phyloP scores from a whole-genome alignment of 2,329 filamentous ascomycete genomes.

The Incumbomyces lentus region DNA sequence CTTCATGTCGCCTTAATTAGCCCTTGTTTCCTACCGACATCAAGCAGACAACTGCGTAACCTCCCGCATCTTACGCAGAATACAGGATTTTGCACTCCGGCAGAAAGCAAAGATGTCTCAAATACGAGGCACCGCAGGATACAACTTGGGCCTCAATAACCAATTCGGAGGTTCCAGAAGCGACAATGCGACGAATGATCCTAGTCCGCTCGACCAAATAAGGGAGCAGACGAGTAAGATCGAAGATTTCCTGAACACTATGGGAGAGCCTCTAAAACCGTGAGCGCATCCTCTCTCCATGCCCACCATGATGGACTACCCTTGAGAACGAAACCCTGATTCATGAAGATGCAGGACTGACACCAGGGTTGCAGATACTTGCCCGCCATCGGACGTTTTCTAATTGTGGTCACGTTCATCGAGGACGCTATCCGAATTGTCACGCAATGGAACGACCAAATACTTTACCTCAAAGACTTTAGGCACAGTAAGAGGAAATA shows the following conservation, averaged over 20 bases:
- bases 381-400: constrained; percentile 86
- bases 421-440: constrained; percentile 93
- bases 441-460: constrained; percentile 94
- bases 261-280: constrained; percentile 90
- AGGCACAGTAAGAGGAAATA: constrained; percentile 62
- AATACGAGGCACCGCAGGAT: constrained; percentile 62
- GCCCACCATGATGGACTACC: neutral
- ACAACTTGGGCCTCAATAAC: constrained; percentile 68
- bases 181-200: constrained; percentile 53
- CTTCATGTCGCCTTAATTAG: constrained; percentile 5
- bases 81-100: constrained; percentile 1
- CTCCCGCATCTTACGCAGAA: neutral
- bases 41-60: neutral
- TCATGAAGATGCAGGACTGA: constrained; percentile 18
- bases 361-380: constrained; percentile 57
- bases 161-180: constrained; percentile 55
- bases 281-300: constrained; percentile 42
- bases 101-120: constrained; percentile 33
- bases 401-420: constrained; percentile 97
- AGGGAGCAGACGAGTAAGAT: constrained; percentile 96
- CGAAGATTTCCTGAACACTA: constrained; percentile 78
- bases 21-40: neutral
- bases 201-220: constrained; percentile 76
- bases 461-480: constrained; percentile 86
- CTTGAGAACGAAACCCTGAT: constrained; percentile 4